Conservation (phyloP, 495 filamentous ascomycete genomes). For the Annulohypoxylon maeteangense region DNA sequence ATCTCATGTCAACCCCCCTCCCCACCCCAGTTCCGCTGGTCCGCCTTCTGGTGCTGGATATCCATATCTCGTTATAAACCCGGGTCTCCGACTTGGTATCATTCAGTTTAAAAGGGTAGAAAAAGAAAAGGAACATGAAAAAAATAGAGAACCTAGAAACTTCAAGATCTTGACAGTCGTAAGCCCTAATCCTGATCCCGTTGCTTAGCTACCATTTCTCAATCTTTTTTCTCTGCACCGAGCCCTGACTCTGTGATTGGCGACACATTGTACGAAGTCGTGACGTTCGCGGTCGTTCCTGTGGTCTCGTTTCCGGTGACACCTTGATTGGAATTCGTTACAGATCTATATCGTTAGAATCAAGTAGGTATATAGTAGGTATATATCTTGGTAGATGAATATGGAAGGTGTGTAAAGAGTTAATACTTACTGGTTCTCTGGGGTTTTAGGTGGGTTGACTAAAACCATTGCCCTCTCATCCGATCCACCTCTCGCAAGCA, state of each 20-base stretch:
- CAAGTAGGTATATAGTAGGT: no score
- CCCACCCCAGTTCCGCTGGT: not conserved
- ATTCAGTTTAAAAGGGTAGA: not conserved
- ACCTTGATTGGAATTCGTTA: not conserved
- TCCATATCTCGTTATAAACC: not conserved
- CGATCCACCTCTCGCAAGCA: not conserved
- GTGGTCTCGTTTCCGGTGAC: not conserved
- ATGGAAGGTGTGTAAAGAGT: not conserved
- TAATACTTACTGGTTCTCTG: constrained; percentile 7
- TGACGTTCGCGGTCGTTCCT: not conserved
- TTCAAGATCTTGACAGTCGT: not conserved
- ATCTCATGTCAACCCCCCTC: not conserved
- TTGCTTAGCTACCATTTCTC: not conserved
- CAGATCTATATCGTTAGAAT: not conserved
- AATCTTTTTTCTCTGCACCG: not conserved
- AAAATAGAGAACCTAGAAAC: no score
- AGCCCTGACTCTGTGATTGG: not conserved
- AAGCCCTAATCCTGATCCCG: not conserved
- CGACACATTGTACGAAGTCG: not conserved
- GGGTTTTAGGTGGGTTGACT: not conserved
- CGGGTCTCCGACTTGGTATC: not conserved
- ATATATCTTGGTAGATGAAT: no score
- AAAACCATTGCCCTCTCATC: not conserved
- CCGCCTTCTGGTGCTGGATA: not conserved
- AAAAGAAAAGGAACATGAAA: not conserved